Conservation (phyloP, 306 rosid species). For the Calophaca sinica region DNA sequence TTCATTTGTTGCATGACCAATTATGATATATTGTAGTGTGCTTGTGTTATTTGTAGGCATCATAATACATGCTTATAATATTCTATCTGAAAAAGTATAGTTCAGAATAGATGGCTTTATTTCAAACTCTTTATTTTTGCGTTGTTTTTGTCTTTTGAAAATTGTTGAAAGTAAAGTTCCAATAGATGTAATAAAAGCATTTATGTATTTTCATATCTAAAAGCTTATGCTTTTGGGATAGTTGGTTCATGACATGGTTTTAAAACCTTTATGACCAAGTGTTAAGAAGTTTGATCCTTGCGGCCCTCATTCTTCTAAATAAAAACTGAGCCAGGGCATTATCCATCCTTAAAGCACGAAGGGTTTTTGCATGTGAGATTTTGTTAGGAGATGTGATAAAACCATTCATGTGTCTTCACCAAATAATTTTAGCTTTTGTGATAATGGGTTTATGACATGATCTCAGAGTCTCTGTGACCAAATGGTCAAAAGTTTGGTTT, state of each 20-base stretch:
- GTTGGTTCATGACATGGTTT: neutral
- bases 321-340: neutral
- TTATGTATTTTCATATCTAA: neutral
- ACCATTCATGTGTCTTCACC: neutral
- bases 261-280: neutral
- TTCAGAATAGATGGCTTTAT: constrained; percentile 10
- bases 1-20: neutral
- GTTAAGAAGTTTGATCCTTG: neutral
- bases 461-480: neutral
- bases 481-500: neutral
- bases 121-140: constrained; percentile 2
- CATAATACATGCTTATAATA: neutral
- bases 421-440: neutral
- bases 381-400: neutral
- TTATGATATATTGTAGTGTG: constrained; percentile 16
- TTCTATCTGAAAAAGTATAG: constrained; percentile 1
- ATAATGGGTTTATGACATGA: neutral
- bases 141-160: neutral
- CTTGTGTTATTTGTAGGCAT: neutral
- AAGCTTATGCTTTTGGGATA: neutral
- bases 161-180: constrained; percentile 11
- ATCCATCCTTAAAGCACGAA: neutral
- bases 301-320: neutral
- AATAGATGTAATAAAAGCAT: constrained; percentile 17
- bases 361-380: neutral